Conservation (phyloP, 2,329 filamentous ascomycete genomes). For the Colletotrichum tabaci region DNA sequence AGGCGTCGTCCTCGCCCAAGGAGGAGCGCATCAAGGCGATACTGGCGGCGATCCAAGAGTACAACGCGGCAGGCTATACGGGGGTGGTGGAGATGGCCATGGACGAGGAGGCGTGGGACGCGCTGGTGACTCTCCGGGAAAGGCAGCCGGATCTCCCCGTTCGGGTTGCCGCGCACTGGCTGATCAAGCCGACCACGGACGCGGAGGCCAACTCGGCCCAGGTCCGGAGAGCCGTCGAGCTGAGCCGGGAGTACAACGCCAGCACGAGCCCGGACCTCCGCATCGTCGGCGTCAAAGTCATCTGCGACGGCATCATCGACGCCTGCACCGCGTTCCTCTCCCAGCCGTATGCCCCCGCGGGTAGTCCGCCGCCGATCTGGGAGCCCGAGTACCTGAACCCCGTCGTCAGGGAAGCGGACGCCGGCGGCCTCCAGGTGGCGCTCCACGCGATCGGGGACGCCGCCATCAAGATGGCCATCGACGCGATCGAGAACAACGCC, state of each 20-base stretch:
- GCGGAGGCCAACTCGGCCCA: conserved; percentile 53
- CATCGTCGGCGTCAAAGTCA: conserved; percentile 75
- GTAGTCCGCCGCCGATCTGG: conserved; percentile 69
- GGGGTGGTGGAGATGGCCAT: conserved; percentile 64
- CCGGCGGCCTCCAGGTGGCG: conserved; percentile 71
- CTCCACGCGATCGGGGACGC: conserved; percentile 77
- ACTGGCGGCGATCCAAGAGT: conserved; percentile 55
- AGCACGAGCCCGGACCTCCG: conserved; percentile 57
- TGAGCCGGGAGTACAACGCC: conserved; percentile 54
- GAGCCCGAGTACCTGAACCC: conserved; percentile 64
- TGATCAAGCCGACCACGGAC: conserved; percentile 54
- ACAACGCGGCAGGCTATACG: conserved; percentile 58
- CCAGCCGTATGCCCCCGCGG: conserved; percentile 70
- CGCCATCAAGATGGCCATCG: conserved; percentile 70
- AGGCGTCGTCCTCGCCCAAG: conserved; percentile 53
- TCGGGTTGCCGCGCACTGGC: conserved; percentile 61
- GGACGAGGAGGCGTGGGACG: conserved; percentile 61
- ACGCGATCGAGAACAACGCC: conserved; percentile 63
- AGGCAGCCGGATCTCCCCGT: conserved; percentile 48
- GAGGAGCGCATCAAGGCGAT: conserved; percentile 56
- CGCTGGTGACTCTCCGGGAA: conserved; percentile 48
- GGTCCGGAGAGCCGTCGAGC: conserved; percentile 56
- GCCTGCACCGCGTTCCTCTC: conserved; percentile 74
- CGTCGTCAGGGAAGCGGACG: conserved; percentile 68
- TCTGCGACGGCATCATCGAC: conserved; percentile 76